Evolutionary conservation across 129 eudicot species (phyloP).

Genomic region (Pulicaria dysenterica): DNA sequence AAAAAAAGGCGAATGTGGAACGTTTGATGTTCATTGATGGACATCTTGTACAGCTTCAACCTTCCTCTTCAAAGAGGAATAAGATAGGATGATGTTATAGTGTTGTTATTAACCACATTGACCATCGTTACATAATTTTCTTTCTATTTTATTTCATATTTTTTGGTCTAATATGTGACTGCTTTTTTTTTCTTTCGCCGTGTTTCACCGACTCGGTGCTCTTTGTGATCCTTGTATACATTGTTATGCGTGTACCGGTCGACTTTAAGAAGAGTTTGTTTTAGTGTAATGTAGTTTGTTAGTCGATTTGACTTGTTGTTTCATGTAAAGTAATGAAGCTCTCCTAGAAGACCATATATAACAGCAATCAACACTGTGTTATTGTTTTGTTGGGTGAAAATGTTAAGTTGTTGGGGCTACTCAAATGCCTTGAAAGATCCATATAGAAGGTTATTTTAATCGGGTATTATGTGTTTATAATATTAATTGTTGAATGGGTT

Average conservation of each 20-base stretch:
- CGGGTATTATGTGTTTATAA: too few relatives aligned
- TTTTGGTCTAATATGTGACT: constrained; percentile 31
- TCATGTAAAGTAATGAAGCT: constrained; percentile 10
- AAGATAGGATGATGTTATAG: constrained; percentile 37
- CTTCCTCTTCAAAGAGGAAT: constrained; percentile 25
- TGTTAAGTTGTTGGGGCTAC: too few relatives aligned
- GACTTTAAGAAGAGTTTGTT: constrained; percentile 15
- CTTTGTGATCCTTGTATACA: constrained; percentile 22
- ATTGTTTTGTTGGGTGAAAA: too few relatives aligned
- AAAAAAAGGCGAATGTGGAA: neutral
- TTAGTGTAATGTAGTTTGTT: constrained; percentile 24
- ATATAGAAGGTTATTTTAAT: too few relatives aligned
- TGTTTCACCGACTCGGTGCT: constrained; percentile 34
- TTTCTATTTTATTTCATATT: constrained; percentile 23
- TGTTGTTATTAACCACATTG: constrained; percentile 33
- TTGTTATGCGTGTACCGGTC: constrained; percentile 32
- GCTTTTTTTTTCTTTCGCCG: neutral
- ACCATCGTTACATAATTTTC: constrained; percentile 24
- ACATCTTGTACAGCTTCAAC: constrained; percentile 49
- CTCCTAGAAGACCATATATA: neutral
- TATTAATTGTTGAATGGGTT: too few relatives aligned
- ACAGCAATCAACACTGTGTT: neutral
- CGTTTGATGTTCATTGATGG: constrained; percentile 6
- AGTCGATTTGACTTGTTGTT: neutral
- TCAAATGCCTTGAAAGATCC: too few relatives aligned